phyloP scores from a whole-genome alignment of 441 rosid genomes.

The Syzygium syzygioides region DNA sequence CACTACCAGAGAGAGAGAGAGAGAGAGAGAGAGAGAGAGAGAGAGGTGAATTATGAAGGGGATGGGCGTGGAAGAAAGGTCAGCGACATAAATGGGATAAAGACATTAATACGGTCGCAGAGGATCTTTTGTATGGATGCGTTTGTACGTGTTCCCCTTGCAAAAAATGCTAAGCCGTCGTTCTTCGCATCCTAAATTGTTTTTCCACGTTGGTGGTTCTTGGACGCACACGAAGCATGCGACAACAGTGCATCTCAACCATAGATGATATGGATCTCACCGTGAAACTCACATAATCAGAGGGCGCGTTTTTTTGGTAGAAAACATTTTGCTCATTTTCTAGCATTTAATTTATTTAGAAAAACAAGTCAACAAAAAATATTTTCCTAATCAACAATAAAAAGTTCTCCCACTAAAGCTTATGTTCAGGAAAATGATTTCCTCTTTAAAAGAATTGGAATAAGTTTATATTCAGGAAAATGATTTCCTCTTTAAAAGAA shows the following conservation, averaged over 20 bases:
- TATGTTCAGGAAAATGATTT: no score
- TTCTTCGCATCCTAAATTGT: not conserved
- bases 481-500: no score
- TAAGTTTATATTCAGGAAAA: no score
- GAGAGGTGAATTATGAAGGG: constrained; percentile 21
- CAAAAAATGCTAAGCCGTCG: not conserved
- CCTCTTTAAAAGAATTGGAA: no score
- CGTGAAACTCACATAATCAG: not conserved
- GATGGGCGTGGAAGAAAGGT: constrained; percentile 33
- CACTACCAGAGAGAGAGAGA: constrained; percentile 2
- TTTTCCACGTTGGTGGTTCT: not conserved
- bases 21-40: not conserved
- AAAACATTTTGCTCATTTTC: no score
- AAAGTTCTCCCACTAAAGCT: no score
- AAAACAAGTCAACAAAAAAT: no score
- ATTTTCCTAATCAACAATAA: no score
- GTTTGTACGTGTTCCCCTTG: not conserved
- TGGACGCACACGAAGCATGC: no score
- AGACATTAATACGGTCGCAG: constrained; percentile 18
- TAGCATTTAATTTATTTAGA: no score
- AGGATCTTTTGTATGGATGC: not conserved
- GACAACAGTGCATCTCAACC: not conserved
- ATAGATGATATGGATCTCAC: not conserved
- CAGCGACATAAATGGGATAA: constrained; percentile 35
- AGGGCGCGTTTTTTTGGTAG: no score